Evolutionary conservation across 2,329 filamentous ascomycete species (phyloP).

Genomic region (Sporothrix curviconia): DNA sequence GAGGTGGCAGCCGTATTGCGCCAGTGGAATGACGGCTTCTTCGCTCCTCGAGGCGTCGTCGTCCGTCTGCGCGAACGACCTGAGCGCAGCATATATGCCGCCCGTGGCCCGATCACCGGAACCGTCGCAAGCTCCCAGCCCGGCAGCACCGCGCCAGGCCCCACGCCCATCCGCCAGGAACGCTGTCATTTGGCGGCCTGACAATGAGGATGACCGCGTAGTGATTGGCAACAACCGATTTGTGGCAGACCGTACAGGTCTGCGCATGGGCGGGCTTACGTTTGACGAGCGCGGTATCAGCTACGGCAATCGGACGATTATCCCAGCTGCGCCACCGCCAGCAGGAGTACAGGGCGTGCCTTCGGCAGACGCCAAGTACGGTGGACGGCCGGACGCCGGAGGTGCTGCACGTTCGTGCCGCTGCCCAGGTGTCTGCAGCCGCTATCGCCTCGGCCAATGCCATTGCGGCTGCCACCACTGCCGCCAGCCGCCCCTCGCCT

Average conservation of each 20-base stretch:
- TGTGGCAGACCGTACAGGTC: constrained; percentile 38
- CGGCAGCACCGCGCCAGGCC: too few relatives aligned
- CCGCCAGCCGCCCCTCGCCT: not conserved
- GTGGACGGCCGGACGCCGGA: too few relatives aligned
- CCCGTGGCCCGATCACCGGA: not conserved
- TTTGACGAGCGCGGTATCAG: constrained; percentile 31
- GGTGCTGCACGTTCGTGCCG: too few relatives aligned
- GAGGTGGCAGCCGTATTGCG: constrained; percentile 36
- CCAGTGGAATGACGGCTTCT: constrained; percentile 55
- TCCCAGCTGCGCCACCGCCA: constrained; percentile 10
- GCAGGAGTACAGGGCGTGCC: not conserved
- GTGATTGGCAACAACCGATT: constrained; percentile 37
- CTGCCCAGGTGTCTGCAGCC: too few relatives aligned
- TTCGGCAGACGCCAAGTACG: not conserved
- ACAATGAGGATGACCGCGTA: constrained; percentile 38
- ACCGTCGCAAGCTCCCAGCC: too few relatives aligned
- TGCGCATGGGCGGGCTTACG: constrained; percentile 40
- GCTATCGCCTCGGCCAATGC: not conserved
- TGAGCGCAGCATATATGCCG: constrained; percentile 17
- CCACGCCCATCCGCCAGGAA: not conserved
- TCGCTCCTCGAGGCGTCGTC: constrained; percentile 41
- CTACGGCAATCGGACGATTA: constrained; percentile 23
- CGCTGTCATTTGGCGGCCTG: constrained; percentile 31
- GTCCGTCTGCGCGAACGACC: constrained; percentile 31
- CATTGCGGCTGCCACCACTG: too few relatives aligned